phyloP scores from a whole-genome alignment of 2,329 filamentous ascomycete genomes.

The Diaporthe velutina region DNA sequence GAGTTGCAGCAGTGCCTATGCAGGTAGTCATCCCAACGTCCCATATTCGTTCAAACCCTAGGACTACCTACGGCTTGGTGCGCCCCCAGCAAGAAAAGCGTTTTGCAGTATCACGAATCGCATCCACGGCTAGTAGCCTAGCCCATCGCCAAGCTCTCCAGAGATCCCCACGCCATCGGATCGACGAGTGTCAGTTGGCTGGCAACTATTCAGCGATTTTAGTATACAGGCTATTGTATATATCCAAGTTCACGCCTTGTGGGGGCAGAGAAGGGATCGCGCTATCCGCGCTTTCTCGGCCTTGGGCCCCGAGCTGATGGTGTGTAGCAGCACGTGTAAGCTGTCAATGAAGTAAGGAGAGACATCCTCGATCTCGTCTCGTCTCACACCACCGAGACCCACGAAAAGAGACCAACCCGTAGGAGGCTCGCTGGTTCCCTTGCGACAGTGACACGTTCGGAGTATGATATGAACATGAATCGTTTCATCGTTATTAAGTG shows the following conservation, averaged over 20 bases:
- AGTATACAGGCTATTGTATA: background rate
- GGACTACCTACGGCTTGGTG: background rate
- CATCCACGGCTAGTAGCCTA: background rate
- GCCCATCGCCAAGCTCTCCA: constrained; percentile 6
- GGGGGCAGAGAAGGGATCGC: background rate
- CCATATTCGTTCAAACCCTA: background rate
- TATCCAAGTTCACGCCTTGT: background rate
- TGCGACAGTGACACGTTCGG: background rate
- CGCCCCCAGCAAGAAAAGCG: background rate
- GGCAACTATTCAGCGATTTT: background rate
- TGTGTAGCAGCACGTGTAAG: constrained; percentile 2
- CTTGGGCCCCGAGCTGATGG: background rate
- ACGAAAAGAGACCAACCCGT: background rate
- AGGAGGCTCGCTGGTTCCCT: background rate
- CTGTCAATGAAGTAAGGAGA: background rate
- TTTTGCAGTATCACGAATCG: background rate
- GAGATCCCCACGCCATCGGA: constrained; percentile 2
- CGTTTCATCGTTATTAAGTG: constrained; percentile 24
- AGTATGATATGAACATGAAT: background rate
- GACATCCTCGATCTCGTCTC: background rate
- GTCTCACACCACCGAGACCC: background rate
- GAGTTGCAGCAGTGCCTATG: constrained; percentile 1
- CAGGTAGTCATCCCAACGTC: background rate
- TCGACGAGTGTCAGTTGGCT: constrained; percentile 1
- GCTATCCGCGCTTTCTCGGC: background rate